These are phyloP conservation scores for Luzula sylvatica DNA, from an alignment of 176 grass and related monocot genomes.

Conservation along the genomic window DNA sequence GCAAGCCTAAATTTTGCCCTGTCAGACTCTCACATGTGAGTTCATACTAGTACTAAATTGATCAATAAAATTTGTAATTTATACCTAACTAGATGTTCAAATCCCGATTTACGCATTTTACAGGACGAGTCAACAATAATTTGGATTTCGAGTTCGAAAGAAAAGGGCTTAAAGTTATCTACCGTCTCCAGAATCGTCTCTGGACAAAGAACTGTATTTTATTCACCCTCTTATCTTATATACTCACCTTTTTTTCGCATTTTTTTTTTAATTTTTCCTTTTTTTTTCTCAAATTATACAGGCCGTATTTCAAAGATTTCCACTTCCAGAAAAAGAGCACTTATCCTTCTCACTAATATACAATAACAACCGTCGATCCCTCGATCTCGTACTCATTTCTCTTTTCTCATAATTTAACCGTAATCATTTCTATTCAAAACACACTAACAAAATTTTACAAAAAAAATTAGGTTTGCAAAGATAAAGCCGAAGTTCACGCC, in stretches of 20 bases:
- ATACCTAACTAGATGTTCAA: background rate
- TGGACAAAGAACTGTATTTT: background rate
- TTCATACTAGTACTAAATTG: background rate
- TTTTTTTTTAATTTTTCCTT: constrained; percentile 6
- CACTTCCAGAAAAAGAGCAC: constrained; percentile 80
- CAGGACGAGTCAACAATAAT: background rate
- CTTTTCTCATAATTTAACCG: background rate
- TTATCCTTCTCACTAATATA: constrained; percentile 96
- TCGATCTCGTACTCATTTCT: constrained; percentile 44
- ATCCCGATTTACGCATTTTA: background rate
- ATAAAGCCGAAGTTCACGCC: constrained; percentile 73
- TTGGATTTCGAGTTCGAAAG: no score
- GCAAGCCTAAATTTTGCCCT: constrained; percentile 88
- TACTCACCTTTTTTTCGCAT: background rate
- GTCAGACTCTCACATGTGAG: constrained; percentile 86
- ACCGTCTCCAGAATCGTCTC: no score
- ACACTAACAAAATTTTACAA: background rate
- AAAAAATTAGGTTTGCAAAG: constrained; percentile 74
- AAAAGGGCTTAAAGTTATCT: no score
- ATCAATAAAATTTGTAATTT: background rate
- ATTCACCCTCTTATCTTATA: background rate
- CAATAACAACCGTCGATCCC: constrained; percentile 67
- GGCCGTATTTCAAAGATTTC: constrained; percentile 91
- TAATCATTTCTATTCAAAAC: no score
- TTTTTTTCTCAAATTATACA: constrained; percentile 31